phyloP scores from a whole-genome alignment of 2,329 filamentous ascomycete genomes.

The Aschersonia sp. region DNA sequence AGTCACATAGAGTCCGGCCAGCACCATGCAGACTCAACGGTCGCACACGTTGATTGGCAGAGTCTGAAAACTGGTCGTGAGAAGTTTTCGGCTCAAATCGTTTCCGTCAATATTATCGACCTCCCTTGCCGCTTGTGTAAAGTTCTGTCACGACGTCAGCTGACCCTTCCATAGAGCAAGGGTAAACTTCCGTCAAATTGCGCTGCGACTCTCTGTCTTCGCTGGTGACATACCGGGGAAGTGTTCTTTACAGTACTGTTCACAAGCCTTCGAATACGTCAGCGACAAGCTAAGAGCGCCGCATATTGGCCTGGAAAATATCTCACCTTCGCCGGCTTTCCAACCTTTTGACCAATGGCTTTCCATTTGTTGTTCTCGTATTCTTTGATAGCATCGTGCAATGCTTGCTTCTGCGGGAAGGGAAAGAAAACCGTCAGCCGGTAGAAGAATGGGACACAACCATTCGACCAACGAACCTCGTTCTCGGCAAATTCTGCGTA shows the following conservation, averaged over 20 bases:
- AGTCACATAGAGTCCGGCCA: too few species aligned
- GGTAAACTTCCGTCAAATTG: too few species aligned
- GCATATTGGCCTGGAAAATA: neutral
- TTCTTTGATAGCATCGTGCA: constrained; percentile 92
- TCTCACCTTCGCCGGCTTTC: constrained; percentile 77
- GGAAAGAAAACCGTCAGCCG: constrained; percentile 14
- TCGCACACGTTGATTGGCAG: too few species aligned
- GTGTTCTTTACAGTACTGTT: constrained; percentile 91
- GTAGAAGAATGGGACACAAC: neutral
- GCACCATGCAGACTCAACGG: too few species aligned
- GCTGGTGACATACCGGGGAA: constrained; percentile 40
- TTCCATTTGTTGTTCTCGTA: constrained; percentile 99
- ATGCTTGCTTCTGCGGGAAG: constrained; percentile 48
- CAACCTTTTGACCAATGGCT: constrained; percentile 87
- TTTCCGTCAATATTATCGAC: too few species aligned
- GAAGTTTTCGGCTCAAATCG: too few species aligned
- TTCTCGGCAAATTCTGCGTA: constrained; percentile 98
- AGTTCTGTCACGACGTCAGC: too few species aligned
- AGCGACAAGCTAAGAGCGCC: constrained; percentile 1
- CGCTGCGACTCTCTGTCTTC: too few species aligned
- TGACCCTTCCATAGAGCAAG: too few species aligned
- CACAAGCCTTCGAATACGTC: constrained; percentile 25
- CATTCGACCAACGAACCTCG: constrained; percentile 46
- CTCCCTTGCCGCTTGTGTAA: too few species aligned
- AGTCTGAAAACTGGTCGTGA: too few species aligned